A percentile compares a stretch with the other conserved stretches of the same genome.
Evolutionary conservation across 441 rosid genomes (phyloP).

Genomic region (Dalechampia spathulata): DNA sequence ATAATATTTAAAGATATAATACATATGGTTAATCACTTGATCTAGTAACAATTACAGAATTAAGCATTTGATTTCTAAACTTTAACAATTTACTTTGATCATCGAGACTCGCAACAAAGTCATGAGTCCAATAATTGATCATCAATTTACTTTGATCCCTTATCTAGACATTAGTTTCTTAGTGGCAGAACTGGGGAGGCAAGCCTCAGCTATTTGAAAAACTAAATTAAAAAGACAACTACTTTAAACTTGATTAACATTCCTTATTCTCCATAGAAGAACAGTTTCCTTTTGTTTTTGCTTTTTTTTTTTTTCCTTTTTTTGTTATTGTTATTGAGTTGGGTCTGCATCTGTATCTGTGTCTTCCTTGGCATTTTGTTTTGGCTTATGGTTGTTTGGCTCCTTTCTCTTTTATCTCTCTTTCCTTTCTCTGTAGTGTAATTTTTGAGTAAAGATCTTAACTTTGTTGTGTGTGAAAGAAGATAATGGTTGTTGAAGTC

Average conservation of each 20-base stretch:
- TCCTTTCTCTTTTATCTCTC: constrained; percentile 17
- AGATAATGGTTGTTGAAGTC: constrained; percentile 24
- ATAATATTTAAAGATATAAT: too few species aligned
- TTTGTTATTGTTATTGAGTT: constrained; percentile 16
- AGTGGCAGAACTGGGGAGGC: too few species aligned
- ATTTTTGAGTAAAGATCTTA: constrained; percentile 15
- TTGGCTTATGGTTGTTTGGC: constrained; percentile 44
- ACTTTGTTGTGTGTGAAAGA: constrained; percentile 11
- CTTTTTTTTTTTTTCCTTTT: neutral
- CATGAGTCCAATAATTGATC: too few species aligned
- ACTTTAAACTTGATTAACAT: constrained; percentile 11
- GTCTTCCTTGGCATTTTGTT: constrained; percentile 60
- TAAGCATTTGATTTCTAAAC: too few species aligned
- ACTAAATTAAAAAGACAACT: too few species aligned
- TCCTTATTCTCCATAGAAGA: neutral
- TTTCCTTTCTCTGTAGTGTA: constrained; percentile 9
- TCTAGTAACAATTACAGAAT: too few species aligned
- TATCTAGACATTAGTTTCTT: too few species aligned
- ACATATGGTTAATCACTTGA: too few species aligned
- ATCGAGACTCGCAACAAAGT: too few species aligned
- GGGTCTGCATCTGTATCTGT: constrained; percentile 43
- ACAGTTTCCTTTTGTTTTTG: neutral
- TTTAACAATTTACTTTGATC: too few species aligned
- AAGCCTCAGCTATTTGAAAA: too few species aligned
- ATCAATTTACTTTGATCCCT: too few species aligned